Conservation (phyloP, 345 rosid species). For the Mercurialis annua region DNA sequence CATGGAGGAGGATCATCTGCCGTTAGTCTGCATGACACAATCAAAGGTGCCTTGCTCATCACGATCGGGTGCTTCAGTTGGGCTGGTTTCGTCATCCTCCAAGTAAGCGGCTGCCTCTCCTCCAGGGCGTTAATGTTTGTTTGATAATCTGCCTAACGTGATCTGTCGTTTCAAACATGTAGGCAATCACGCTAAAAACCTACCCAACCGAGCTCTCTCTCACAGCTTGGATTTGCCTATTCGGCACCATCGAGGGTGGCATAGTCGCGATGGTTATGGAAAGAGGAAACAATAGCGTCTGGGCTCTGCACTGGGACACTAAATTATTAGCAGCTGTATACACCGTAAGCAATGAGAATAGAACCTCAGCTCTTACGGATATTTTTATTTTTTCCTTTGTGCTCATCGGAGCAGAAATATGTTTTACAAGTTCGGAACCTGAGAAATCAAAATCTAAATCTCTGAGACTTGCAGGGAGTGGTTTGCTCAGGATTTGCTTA, state of each 20-base stretch:
- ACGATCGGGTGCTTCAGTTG: slow-evolving; percentile 64
- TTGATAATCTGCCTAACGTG: background rate
- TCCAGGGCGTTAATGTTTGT: no score
- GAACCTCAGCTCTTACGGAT: no score
- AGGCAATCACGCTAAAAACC: slow-evolving; percentile 59
- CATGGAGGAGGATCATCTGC: slow-evolving; percentile 37
- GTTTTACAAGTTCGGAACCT: no score
- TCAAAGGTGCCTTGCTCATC: slow-evolving; percentile 66
- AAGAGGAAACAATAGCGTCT: slow-evolving; percentile 46
- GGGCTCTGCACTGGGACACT: slow-evolving; percentile 75
- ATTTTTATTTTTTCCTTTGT: background rate
- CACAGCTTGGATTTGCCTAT: slow-evolving; percentile 68
- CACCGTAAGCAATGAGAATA: slow-evolving; percentile 54
- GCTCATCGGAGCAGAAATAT: background rate
- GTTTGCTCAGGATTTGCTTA: slow-evolving; percentile 74
- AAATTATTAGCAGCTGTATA: slow-evolving; percentile 59
- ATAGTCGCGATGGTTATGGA: slow-evolving; percentile 65
- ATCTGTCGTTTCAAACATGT: background rate
- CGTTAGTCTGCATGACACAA: slow-evolving; percentile 37
- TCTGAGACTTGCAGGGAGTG: slow-evolving; percentile 56
- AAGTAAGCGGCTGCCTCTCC: slow-evolving; percentile 32
- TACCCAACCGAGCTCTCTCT: slow-evolving; percentile 84
- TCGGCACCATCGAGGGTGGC: slow-evolving; percentile 68
- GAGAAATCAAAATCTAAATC: no score
- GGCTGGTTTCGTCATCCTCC: slow-evolving; percentile 74